Evolutionary conservation across 2,329 filamentous ascomycete genomes (phyloP).

Genomic region (Colletotrichum godetiae): DNA sequence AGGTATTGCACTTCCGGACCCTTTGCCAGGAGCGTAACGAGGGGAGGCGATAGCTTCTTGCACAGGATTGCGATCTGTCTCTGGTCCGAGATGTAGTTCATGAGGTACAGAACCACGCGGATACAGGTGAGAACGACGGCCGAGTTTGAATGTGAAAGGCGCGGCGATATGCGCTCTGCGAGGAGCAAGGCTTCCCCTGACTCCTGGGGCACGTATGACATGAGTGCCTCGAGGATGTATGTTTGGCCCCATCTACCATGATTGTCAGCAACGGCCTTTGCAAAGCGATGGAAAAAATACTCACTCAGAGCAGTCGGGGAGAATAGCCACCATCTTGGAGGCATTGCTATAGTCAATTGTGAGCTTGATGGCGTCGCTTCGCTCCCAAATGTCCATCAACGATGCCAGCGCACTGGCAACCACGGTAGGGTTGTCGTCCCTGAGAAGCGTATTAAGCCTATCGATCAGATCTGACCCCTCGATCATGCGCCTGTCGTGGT

Average conservation of each 20-base stretch:
- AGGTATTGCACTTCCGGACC: constrained; percentile 99
- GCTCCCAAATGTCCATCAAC: constrained; percentile 98
- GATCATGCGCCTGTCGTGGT: constrained; percentile 91
- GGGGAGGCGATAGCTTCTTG: constrained; percentile 91
- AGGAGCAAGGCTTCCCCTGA: constrained; percentile 87
- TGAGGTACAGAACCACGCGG: constrained; percentile 93
- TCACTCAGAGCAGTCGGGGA: constrained; percentile 97
- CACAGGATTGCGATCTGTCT: constrained; percentile 89
- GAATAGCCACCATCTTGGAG: constrained; percentile 96
- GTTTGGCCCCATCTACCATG: constrained; percentile 90
- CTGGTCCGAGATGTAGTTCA: constrained; percentile 97
- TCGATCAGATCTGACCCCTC: constrained; percentile 94
- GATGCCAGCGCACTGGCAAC: constrained; percentile 92
- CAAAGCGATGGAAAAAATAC: constrained; percentile 46
- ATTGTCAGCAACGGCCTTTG: constrained; percentile 16
- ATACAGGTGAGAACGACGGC: constrained; percentile 97
- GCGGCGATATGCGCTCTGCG: constrained; percentile 93
- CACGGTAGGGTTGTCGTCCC: constrained; percentile 97
- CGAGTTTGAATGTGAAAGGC: constrained; percentile 96
- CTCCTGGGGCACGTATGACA: constrained; percentile 97
- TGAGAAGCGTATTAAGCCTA: constrained; percentile 85
- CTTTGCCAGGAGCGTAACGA: constrained; percentile 95
- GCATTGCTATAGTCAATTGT: constrained; percentile 98
- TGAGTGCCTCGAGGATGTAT: constrained; percentile 96
- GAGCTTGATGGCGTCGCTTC: constrained; percentile 96